A percentile compares a stretch with the other conserved stretches of the same genome.
These are phyloP conservation scores for Coccomyxa sp. DNA, from an alignment of 139 green algal species.

Conservation along the genomic window DNA sequence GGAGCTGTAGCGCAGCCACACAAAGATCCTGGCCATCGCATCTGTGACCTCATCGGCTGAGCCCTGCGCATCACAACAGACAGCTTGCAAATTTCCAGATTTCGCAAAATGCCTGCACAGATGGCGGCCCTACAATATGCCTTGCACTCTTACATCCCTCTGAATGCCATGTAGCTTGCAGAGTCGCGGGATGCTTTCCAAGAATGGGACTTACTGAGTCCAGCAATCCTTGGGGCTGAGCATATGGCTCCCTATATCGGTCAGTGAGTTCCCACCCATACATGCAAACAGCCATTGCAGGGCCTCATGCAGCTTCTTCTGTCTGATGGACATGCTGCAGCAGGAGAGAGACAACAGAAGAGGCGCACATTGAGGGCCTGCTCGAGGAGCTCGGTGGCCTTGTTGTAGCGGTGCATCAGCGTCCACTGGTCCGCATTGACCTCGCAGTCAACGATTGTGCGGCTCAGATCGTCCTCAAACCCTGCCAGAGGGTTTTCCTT, in stretches of 20 bases:
- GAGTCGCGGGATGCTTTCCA: too few relatives aligned
- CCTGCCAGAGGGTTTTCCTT: neutral
- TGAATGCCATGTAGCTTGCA: neutral
- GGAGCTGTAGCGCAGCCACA: slow-evolving; percentile 92
- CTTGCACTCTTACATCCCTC: too few relatives aligned
- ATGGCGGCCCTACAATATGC: too few relatives aligned
- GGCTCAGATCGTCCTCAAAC: slow-evolving; percentile 55
- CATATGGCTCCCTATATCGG: too few relatives aligned
- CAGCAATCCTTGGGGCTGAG: too few relatives aligned
- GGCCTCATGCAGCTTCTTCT: too few relatives aligned
- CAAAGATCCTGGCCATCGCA: slow-evolving; percentile 73
- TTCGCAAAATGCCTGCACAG: too few relatives aligned
- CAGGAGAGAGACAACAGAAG: neutral
- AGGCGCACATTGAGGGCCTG: slow-evolving; percentile 30
- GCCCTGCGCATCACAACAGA: slow-evolving; percentile 14
- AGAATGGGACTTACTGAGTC: too few relatives aligned
- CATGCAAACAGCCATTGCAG: too few relatives aligned
- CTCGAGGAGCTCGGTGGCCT: slow-evolving; percentile 77
- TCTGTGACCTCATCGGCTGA: slow-evolving; percentile 37
- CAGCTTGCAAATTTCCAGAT: too few relatives aligned
- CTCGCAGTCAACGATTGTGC: slow-evolving; percentile 77
- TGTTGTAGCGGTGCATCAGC: slow-evolving; percentile 97
- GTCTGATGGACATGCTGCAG: too few relatives aligned
- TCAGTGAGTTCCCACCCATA: too few relatives aligned
- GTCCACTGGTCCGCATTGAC: slow-evolving; percentile 73